Evolutionary conservation across 116 monocot genomes (phyloP), one percentile per base, ranked within the genome.

Genomic region (Trichopus zeylanicus): DNA sequence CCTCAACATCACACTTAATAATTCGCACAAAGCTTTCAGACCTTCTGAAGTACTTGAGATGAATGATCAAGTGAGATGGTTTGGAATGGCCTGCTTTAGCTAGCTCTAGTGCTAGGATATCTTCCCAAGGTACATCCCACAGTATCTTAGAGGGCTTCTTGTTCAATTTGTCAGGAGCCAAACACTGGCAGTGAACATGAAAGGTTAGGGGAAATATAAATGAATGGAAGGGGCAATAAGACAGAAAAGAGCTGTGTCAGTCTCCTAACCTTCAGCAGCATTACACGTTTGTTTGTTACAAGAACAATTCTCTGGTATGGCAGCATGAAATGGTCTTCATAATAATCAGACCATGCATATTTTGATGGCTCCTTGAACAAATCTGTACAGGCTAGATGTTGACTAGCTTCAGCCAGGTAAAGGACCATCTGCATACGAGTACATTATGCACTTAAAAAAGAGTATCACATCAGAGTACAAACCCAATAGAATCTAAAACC

Each of bases 281-380:
- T 87, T 66, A 92, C 78, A 51, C 92, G 84, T 62, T 83, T 91
- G 61, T 88, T 88, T 59, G 98, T 99, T 57, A 92, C 58, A n/a
- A 99, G 74, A 63, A 92, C 78, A 61, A 92, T 81, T 73, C 88
- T 82, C 38, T 88, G 91, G 28, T 73, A 70, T 39, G 85, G 82
- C 48, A 92, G 62, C 39, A 88, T 71, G 65, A 88, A 99, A 75
- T 99, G 92, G 37, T 81, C 74, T 79, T 88, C 92, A 68, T 99
- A 99, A 64, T 60, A 74, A 68, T 99, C 98, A 56, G 98, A 92
- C 98, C 98, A 91, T 60, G 91, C 98, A 69, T 79, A 97, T 55
- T 90, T 91, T 31, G 98, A 91, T 51, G 98, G 98, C 67, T 99
- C 98, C 60, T 84, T 91, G 73, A 99, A 99, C 55, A 99, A 53